Evolutionary conservation across 805 yeast species (phyloP), one percentile per base, ranked within the genome.

Genomic region (Cyberlindnera meyerae): DNA sequence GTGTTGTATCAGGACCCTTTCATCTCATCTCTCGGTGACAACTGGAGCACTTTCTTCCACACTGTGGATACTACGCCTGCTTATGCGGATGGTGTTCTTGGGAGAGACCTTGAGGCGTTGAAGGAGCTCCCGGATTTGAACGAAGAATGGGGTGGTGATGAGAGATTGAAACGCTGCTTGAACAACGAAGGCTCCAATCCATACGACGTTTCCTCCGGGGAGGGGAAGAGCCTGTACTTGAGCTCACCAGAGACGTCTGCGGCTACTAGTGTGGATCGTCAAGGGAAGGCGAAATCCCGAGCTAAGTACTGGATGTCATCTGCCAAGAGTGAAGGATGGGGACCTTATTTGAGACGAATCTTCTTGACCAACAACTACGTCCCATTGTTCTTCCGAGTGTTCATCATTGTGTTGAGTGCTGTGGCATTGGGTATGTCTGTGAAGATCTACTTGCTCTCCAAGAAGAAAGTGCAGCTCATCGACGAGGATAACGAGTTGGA

Each of bases 321-420:
- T 40, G 79, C 67, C 52, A 81, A 72, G 41, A 67, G 79, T 42
- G 73, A 73, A 38, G 77, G 75, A 45, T 71, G 86, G 76, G 64
- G 71, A 37, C 85, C 93, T 3, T 67, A 71, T 22, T 48, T 88
- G 9, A 65, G 65, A 37, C 67, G 78, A 30, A 62, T 82, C 18
- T 62, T 89, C 22, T 70, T 84, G 37, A 75, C 77, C 44, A 87
- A 84, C 55, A 89, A 95, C 14, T 80, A 84, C 48, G 70, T 88
- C 11, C 96, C 97, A 2, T 65, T 90, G 33, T 70, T 82, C 17
- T 72, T 90, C 44, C 66, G 98, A 44, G 54, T 78, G 3, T 60
- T 74, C 26, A 76, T 77, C 20, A 65, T 79, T 25, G 47, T 76
- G 11, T 68, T 87, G 29, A 76, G 86, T 11, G 61, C 75, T 0